phyloP scores from a whole-genome alignment of 306 rosid genomes.

The Gillenia trifoliata region DNA sequence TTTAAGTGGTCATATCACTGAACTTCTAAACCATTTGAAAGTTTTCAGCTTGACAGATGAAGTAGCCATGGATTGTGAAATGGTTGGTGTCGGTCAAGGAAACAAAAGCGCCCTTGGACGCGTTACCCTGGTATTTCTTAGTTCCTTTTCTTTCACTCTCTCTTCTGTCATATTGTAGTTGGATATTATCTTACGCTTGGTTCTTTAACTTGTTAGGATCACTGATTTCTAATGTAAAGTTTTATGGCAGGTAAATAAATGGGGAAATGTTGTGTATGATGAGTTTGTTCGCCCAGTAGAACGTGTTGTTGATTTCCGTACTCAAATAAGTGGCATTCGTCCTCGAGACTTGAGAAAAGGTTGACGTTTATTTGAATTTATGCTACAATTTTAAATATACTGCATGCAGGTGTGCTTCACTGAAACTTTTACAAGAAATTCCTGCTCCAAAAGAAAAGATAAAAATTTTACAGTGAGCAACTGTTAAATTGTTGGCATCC shows the following conservation, averaged over 20 bases:
- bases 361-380: constrained; percentile 12
- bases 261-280: constrained; percentile 88
- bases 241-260: constrained; percentile 72
- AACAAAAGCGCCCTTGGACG: constrained; percentile 94
- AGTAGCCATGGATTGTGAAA: constrained; percentile 94
- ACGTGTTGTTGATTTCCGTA: constrained; percentile 79
- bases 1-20: constrained; percentile 3
- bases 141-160: constrained; percentile 17
- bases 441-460: neutral
- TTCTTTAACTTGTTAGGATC: constrained; percentile 6
- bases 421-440: neutral
- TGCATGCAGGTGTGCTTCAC: neutral
- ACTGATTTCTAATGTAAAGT: constrained; percentile 29
- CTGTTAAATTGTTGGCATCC: neutral
- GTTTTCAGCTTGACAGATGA: constrained; percentile 89
- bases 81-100: constrained; percentile 93
- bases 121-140: constrained; percentile 63
- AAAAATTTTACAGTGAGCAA: neutral
- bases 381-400: neutral
- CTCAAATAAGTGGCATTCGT: constrained; percentile 86
- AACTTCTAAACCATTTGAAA: constrained; percentile 40
- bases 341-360: constrained; percentile 83
- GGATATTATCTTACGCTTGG: neutral
- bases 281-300: constrained; percentile 86
- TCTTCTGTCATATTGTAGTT: neutral